A percentile compares a stretch with the other conserved stretches of the same genome.
Evolutionary conservation across 1,284 basidiomycete genomes (phyloP).

Genomic region (Tylopilus sp.): DNA sequence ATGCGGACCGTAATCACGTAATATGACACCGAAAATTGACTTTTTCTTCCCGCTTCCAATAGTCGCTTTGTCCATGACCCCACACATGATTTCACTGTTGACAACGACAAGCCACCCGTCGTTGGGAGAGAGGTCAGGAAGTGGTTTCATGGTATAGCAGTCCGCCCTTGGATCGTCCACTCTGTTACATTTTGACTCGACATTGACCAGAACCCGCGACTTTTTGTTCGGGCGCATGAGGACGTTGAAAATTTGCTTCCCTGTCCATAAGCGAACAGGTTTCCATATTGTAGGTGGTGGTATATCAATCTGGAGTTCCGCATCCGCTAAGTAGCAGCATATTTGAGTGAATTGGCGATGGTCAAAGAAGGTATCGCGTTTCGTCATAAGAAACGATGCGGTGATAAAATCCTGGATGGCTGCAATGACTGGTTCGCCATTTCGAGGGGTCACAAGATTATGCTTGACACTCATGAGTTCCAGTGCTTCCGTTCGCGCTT

Average conservation of each 20-base stretch:
- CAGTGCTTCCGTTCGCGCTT: slow-evolving; percentile 95
- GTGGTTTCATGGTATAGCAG: slow-evolving; percentile 61
- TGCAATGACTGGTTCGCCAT: slow-evolving; percentile 97
- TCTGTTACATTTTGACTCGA: slow-evolving; percentile 96
- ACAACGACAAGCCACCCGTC: slow-evolving; percentile 98
- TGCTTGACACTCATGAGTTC: slow-evolving; percentile 98
- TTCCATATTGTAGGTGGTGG: slow-evolving; percentile 96
- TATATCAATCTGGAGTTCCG: slow-evolving; percentile 88
- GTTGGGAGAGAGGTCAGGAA: slow-evolving; percentile 90
- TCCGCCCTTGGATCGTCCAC: slow-evolving; percentile 76
- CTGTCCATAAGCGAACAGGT: slow-evolving; percentile 93
- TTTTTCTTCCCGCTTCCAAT: slow-evolving; percentile 99
- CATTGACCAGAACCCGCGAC: slow-evolving; percentile 86
- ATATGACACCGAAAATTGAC: slow-evolving; percentile 96
- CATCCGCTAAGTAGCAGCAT: slow-evolving; percentile 93
- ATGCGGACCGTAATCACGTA: slow-evolving; percentile 94
- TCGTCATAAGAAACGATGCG: slow-evolving; percentile 92
- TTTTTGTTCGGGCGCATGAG: slow-evolving; percentile 93
- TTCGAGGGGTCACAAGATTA: slow-evolving; percentile 95
- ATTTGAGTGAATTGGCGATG: slow-evolving; percentile 95
- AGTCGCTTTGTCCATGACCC: slow-evolving; percentile 98
- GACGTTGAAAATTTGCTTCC: slow-evolving; percentile 96
- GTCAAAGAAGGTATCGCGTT: slow-evolving; percentile 91
- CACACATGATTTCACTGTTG: slow-evolving; percentile 99
- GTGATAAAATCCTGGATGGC: slow-evolving; percentile 99